Evolutionary conservation across 495 filamentous ascomycete genomes (phyloP), one percentile per base, ranked within the genome.

Genomic region (Rusavskia elegans): DNA sequence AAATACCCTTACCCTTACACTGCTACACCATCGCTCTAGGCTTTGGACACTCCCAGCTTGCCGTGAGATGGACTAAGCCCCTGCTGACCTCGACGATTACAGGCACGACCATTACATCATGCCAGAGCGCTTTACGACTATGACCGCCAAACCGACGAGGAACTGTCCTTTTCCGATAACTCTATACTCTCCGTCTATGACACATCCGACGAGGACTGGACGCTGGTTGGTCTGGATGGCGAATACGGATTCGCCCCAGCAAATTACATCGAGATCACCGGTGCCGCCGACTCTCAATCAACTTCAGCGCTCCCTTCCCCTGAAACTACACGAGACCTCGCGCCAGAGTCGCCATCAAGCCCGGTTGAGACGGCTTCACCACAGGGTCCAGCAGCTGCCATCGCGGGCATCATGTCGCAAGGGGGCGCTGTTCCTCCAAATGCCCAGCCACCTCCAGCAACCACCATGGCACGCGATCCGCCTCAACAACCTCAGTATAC

Each of bases 231-330:
- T 1, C 70, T 78, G 42, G 79, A 88, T 59, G 78, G 80, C 11
- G 88, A 94, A 57, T 99, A 80, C 71, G 92, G 92, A 50, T 99
- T 97, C 66, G 92, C 84, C 25, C 92, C 92, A n/a, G 79, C 89
- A 48, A 97, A 95, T 67, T 99, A 99, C 64, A 96, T 97, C 53
- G 87, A 96, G 54, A 66, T 83, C 41, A 48, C 69, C 16, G 68
- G 54, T 13, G 44, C 55, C 37, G 50, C 53, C 10, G 55, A 58
- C 23, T 38, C 44, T 35, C 32, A 30, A 19, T 58, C 59, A 45
- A 60, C 63, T 19, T 52, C 58, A n/a, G 55, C 66, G 48, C 53
- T 60, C 40, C 37, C 61, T 16, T 66, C 66, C 25, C 45, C 57
- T 19, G 40, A 19, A 19, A 51, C 45, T 2, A 46, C 40, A 14